Evolutionary conservation across 495 filamentous ascomycete genomes (phyloP).

Genomic region (Aspergillus nanangensis): DNA sequence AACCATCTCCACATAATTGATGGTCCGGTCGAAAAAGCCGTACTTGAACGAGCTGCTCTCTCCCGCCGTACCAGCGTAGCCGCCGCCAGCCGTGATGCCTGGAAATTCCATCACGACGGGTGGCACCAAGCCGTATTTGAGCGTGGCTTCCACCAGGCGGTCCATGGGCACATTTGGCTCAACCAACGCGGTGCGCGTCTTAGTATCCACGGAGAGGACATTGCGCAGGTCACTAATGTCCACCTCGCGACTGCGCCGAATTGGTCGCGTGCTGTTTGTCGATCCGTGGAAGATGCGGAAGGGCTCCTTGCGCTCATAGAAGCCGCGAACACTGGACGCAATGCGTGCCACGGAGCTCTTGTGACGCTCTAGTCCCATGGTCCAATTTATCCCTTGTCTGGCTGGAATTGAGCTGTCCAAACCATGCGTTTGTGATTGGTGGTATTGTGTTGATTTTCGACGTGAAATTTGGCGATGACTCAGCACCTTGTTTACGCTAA

Average conservation of each 20-base stretch:
- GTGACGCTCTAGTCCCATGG: conserved; percentile 4
- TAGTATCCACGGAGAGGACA: conserved; percentile 43
- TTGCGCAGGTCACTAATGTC: conserved; percentile 48
- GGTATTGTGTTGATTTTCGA: too few species aligned
- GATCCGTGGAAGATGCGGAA: conserved; percentile 71
- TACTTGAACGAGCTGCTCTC: conserved; percentile 45
- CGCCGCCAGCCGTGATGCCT: conserved; percentile 47
- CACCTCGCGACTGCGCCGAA: conserved; percentile 31
- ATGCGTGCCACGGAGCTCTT: conserved; percentile 1
- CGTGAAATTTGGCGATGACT: too few species aligned
- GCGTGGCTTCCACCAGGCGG: conserved; percentile 28
- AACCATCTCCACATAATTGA: conserved; percentile 42
- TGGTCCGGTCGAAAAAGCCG: conserved; percentile 43
- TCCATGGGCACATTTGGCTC: conserved; percentile 46
- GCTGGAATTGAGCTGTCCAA: too few species aligned
- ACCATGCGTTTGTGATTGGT: too few species aligned
- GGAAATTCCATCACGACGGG: conserved; percentile 49
- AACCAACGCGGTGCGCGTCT: conserved; percentile 24
- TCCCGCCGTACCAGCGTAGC: conserved; percentile 41
- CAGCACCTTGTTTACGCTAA: too few species aligned
- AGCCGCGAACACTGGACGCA: conserved; percentile 34
- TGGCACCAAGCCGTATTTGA: conserved; percentile 34
- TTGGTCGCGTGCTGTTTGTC: conserved; percentile 61
- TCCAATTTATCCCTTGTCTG: too few species aligned
- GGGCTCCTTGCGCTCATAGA: conserved; percentile 48